A percentile compares a stretch with the other conserved stretches of the same genome.
Evolutionary conservation across 2,329 filamentous ascomycete species (phyloP).

Genomic region (Exophiala mesophila): DNA sequence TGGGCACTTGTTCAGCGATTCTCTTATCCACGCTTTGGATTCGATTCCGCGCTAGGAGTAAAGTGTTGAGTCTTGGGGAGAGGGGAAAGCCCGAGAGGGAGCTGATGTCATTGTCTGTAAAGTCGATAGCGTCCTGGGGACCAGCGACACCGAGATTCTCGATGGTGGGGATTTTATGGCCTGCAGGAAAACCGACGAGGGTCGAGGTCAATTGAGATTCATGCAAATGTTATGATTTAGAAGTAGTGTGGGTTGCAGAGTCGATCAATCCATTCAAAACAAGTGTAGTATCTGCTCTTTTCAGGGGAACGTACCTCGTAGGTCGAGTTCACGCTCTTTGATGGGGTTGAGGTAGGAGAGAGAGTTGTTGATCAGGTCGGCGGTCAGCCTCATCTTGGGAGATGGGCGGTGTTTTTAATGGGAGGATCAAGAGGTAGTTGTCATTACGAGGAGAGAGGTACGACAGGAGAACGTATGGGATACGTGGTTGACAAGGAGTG

Average conservation of each 20-base stretch:
- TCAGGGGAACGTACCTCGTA: constrained; percentile 86
- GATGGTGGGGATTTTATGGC: constrained; percentile 94
- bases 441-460: not conserved
- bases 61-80: constrained; percentile 77
- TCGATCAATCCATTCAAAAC: no score
- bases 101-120: constrained; percentile 96
- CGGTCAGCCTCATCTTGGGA: constrained; percentile 77
- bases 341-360: constrained; percentile 98
- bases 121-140: constrained; percentile 89
- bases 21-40: constrained; percentile 73
- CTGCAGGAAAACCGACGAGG: constrained; percentile 55
- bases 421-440: no score
- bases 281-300: constrained; percentile 97
- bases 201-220: not conserved
- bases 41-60: constrained; percentile 86
- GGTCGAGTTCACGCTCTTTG: constrained; percentile 97
- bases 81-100: constrained; percentile 87
- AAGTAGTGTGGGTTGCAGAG: no score
- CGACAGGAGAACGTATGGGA: not conserved
- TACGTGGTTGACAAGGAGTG: not conserved
- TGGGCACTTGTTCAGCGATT: constrained; percentile 71
- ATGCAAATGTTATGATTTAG: constrained; percentile 3
- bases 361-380: constrained; percentile 88
- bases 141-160: constrained; percentile 96
- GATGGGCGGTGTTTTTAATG: no score